phyloP scores from a whole-genome alignment of 176 grass and related monocot genomes.

The Avena eriantha region DNA sequence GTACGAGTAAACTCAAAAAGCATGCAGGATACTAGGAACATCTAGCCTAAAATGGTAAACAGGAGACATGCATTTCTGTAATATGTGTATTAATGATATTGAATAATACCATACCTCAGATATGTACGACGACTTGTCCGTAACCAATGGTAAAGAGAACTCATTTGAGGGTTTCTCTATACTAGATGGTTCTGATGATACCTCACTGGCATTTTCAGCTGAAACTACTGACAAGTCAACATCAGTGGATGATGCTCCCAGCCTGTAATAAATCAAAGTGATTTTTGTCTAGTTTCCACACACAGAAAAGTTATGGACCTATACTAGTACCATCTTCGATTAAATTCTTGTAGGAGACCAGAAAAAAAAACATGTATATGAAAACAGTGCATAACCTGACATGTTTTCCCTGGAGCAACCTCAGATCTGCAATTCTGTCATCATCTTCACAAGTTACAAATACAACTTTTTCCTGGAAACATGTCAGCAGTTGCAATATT shows the following conservation, averaged over 20 bases:
- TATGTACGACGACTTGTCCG: conserved; percentile 7
- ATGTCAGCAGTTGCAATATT: conserved; percentile 37
- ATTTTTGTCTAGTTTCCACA: conserved; percentile 17
- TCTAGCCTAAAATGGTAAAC: conserved; percentile 15
- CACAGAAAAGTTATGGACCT: not conserved
- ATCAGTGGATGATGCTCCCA: conserved; percentile 71
- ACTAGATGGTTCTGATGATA: conserved; percentile 47
- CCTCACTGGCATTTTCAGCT: conserved; percentile 36
- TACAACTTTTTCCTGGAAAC: conserved; percentile 81
- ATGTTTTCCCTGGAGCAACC: conserved; percentile 76
- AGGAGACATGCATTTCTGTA: not conserved
- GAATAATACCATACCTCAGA: conserved; percentile 45
- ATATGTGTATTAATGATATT: conserved; percentile 7
- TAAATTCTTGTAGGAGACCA: not conserved
- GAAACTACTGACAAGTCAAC: conserved; percentile 69
- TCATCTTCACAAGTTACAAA: conserved; percentile 95
- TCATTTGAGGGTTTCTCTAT: conserved; percentile 27
- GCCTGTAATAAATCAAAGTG: conserved; percentile 52
- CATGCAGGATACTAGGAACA: conserved; percentile 13
- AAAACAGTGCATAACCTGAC: conserved; percentile 64
- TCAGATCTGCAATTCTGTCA: conserved; percentile 63
- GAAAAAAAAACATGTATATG: not conserved
- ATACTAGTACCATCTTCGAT: not conserved
- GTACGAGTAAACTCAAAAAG: conserved; percentile 15
- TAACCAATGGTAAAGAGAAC: conserved; percentile 14